Conservation (phyloP, 2,329 filamentous ascomycete species). For the Fusarium agapanthi region DNA sequence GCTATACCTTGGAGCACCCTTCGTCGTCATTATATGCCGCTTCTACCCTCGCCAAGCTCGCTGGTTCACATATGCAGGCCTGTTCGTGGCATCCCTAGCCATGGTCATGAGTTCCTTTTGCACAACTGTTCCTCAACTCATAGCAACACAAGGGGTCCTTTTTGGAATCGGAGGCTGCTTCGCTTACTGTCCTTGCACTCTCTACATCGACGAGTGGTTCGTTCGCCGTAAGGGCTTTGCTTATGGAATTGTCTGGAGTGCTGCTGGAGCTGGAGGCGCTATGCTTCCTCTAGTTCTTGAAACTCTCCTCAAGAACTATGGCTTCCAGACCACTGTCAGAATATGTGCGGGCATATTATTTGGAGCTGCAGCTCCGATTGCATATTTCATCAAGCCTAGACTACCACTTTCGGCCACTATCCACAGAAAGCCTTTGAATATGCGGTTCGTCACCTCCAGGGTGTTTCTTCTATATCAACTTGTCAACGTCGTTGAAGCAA, state of each 20-base stretch:
- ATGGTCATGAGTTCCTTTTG: conserved; percentile 55
- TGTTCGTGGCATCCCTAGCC: conserved; percentile 57
- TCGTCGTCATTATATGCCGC: conserved; percentile 55
- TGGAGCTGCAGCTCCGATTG: conserved; percentile 58
- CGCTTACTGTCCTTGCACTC: conserved; percentile 61
- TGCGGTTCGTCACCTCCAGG: conserved; percentile 58
- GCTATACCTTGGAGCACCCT: conserved; percentile 55
- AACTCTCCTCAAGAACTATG: conserved; percentile 54
- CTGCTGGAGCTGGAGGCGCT: conserved; percentile 50
- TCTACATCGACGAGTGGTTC: conserved; percentile 68
- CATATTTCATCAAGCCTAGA: conserved; percentile 62
- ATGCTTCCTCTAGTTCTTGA: conserved; percentile 59
- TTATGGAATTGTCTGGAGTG: conserved; percentile 62
- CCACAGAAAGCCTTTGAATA: conserved; percentile 46
- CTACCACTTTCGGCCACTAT: conserved; percentile 49
- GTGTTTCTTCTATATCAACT: conserved; percentile 64
- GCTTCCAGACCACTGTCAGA: conserved; percentile 54
- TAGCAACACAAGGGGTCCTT: conserved; percentile 65
- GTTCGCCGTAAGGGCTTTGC: conserved; percentile 50
- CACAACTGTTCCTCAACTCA: conserved; percentile 60
- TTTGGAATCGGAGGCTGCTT: conserved; percentile 64
- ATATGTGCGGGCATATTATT: conserved; percentile 59
- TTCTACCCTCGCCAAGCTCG: conserved; percentile 50
- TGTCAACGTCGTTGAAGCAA: conserved; percentile 63
- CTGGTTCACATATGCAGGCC: conserved; percentile 51